Evolutionary conservation across 2,329 filamentous ascomycete species (phyloP), one percentile per base, ranked within the genome.

Genomic region (Sphaerulina vaccinii): DNA sequence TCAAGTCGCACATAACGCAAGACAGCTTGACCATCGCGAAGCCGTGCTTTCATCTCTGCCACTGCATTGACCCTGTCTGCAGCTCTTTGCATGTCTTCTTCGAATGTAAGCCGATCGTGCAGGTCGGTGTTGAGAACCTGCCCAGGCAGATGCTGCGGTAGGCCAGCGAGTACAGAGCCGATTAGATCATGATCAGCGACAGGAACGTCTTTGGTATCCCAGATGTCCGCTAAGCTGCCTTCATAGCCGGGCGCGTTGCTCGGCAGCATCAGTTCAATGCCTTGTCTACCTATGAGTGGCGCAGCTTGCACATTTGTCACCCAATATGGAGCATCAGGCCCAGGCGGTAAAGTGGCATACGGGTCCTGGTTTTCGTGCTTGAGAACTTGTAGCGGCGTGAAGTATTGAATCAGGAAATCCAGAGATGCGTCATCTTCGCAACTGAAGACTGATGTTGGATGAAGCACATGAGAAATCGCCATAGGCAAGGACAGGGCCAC

Each of bases 251-350:
- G 54, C 11, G 46, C 37, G n/a, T 55, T 52, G 19, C 18, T 38
- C 18, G 53, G 55, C 18, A 67, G 52, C 46, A 68, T 52, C 27
- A 68, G 41, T 37, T 67, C 64, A n/a, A 64, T 33, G 2, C 64
- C 66, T n/a, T 33, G 32, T 32, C 54, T 50, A 18, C 61, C 65
- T 6, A 69, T 54, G 10, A 68, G 53, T 3, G 64, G 61, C n/a
- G 65, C 64, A 11, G 56, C 64, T 44, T 67, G 62, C 27, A 61
- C 46, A 36, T 68, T 69, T 15, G 65, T 57, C 4, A 68, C 51
- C 60, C 60, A 65, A 7, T 53, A 54, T 15, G 52, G 51, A 13
- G 49, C 33, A 38, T 54, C 51, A 23, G 41, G 41, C 23, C 45
- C 51, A 13, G 57, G 54, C 13, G 40, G 42, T 5, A 51, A 45